A percentile compares a stretch with the other conserved stretches of the same genome.
Evolutionary conservation across 1,139 yeast species (phyloP).

Genomic region (Arxiozyma telluris): DNA sequence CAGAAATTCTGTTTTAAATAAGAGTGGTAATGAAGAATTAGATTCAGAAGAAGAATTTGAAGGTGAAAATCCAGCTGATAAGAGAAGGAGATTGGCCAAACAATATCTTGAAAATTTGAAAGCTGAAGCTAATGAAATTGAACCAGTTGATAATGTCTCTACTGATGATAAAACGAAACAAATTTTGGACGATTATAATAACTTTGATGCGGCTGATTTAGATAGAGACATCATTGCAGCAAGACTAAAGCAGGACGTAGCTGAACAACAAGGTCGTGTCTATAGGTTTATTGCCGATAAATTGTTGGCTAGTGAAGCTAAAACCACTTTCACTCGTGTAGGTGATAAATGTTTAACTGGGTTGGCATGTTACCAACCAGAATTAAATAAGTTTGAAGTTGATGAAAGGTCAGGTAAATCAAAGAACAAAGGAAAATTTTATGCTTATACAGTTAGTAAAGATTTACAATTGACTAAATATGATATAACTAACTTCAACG

Average conservation of each 20-base stretch:
- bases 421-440: constrained; percentile 31
- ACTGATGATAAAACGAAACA: constrained; percentile 7
- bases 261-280: constrained; percentile 76
- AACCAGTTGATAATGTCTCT: constrained; percentile 7
- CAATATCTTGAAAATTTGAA: constrained; percentile 79
- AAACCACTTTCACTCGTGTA: constrained; percentile 42
- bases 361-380: constrained; percentile 30
- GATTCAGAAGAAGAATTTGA: constrained; percentile 64
- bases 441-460: constrained; percentile 75
- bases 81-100: constrained; percentile 87
- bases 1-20: constrained; percentile 18
- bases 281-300: constrained; percentile 57
- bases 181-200: constrained; percentile 39
- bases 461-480: constrained; percentile 76
- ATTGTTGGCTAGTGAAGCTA: constrained; percentile 40
- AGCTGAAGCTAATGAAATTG: constrained; percentile 41
- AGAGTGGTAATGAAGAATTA: constrained; percentile 37
- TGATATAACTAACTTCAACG: constrained; percentile 43
- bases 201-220: constrained; percentile 85
- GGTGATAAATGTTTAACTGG: constrained; percentile 51
- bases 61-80: constrained; percentile 81
- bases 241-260: constrained; percentile 79
- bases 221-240: constrained; percentile 78
- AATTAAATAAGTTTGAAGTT: constrained; percentile 25
- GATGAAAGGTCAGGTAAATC: constrained; percentile 13